Evolutionary conservation across 2,329 filamentous ascomycete genomes (phyloP).

Genomic region (Claviceps fusiformis): DNA sequence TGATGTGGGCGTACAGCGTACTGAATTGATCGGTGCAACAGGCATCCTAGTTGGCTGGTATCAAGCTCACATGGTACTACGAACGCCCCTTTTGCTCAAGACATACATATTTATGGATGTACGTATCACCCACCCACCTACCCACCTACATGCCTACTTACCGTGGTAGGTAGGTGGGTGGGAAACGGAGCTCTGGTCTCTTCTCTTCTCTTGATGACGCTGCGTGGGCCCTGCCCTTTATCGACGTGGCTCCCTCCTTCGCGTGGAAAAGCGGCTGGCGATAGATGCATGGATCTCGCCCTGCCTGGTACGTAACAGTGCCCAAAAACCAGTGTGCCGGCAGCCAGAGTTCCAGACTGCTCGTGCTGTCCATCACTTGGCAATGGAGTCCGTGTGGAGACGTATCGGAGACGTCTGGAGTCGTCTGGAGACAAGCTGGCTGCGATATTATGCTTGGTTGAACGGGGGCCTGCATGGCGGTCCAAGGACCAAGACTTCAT

Average conservation of each 20-base stretch:
- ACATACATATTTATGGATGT: no score
- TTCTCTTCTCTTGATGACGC: no score
- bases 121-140: no score
- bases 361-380: background rate
- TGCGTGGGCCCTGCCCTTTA: background rate
- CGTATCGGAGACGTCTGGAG: background rate
- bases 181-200: no score
- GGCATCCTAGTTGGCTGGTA: no score
- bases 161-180: no score
- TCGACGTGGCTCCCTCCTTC: background rate
- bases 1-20: background rate
- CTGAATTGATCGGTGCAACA: no score
- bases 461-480: background rate
- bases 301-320: background rate
- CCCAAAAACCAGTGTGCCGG: background rate
- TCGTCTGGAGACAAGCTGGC: background rate
- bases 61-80: no score
- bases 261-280: no score
- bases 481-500: background rate
- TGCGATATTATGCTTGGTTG: background rate
- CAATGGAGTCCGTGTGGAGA: conserved; percentile 1
- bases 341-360: background rate
- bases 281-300: background rate
- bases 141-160: no score
- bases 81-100: no score